Evolutionary conservation across 2,329 filamentous ascomycete species (phyloP).

Genomic region (Westerdykella sp.): DNA sequence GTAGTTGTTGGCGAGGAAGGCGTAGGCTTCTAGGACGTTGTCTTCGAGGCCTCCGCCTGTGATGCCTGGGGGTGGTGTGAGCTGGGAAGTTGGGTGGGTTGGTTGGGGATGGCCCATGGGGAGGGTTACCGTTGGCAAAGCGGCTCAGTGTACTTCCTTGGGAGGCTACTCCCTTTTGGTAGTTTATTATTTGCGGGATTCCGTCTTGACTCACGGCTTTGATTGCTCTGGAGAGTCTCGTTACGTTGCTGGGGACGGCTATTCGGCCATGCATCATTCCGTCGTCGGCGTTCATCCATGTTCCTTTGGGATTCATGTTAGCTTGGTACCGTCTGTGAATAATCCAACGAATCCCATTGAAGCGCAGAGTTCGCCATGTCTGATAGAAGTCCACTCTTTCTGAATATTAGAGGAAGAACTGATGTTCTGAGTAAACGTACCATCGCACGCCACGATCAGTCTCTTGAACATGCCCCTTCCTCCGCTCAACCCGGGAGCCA

Average conservation of each 20-base stretch:
- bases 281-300: constrained; percentile 47
- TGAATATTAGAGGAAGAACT: not conserved
- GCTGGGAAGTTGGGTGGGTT: no score
- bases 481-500: constrained; percentile 29
- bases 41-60: constrained; percentile 44
- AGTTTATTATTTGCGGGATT: constrained; percentile 47
- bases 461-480: constrained; percentile 37
- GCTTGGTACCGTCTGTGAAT: no score
- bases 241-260: constrained; percentile 45
- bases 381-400: not conserved
- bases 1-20: constrained; percentile 50
- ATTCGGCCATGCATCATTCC: constrained; percentile 41
- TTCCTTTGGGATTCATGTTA: constrained; percentile 17
- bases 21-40: constrained; percentile 45
- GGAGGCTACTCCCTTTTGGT: constrained; percentile 45
- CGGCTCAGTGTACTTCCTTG: constrained; percentile 40
- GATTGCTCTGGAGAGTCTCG: constrained; percentile 45
- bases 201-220: constrained; percentile 43
- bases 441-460: constrained; percentile 38
- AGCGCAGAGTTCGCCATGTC: no score
- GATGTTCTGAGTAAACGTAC: constrained; percentile 8
- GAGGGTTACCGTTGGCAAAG: constrained; percentile 29
- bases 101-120: no score
- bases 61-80: constrained; percentile 19
- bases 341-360: no score